A percentile compares a stretch with the other conserved stretches of the same genome.
Evolutionary conservation across 2,329 filamentous ascomycete genomes (phyloP).

Genomic region (Penicillium carneum): DNA sequence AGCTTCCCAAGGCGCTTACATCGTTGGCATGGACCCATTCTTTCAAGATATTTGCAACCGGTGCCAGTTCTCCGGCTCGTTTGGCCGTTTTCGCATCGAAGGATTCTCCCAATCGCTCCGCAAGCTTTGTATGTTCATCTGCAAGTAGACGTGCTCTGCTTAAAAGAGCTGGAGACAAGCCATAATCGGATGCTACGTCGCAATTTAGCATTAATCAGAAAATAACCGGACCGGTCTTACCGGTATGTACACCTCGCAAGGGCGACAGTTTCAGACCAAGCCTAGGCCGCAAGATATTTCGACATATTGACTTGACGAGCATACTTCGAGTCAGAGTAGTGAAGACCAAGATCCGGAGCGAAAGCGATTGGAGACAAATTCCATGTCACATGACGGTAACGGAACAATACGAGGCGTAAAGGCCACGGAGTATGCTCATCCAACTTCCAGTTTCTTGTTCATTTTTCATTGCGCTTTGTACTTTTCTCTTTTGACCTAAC

Average conservation of each 20-base stretch:
- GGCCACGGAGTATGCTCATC: conserved; percentile 39
- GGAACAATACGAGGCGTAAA: conserved; percentile 43
- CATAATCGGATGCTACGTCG: conserved; percentile 35
- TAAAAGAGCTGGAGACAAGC: conserved; percentile 63
- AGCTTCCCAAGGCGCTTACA: conserved; percentile 45
- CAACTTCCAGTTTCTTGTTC: conserved; percentile 10
- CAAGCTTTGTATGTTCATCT: conserved; percentile 63
- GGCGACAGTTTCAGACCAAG: conserved; percentile 40
- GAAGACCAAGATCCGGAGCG: conserved; percentile 1
- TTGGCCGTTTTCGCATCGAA: conserved; percentile 66
- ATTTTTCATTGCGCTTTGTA: background rate
- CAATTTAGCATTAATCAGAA: conserved; percentile 26
- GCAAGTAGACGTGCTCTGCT: conserved; percentile 63
- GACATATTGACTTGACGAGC: conserved; percentile 55
- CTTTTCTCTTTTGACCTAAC: background rate
- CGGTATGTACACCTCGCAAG: conserved; percentile 39
- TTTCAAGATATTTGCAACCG: conserved; percentile 60
- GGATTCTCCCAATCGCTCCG: conserved; percentile 59
- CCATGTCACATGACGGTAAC: conserved; percentile 24
- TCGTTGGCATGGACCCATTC: conserved; percentile 67
- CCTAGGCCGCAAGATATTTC: conserved; percentile 53
- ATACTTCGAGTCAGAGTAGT: conserved; percentile 41
- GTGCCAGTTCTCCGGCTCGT: conserved; percentile 63
- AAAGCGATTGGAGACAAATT: conserved; percentile 11
- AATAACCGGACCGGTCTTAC: conserved; percentile 30